Percentiles rank a stretch among this genome's conserved stretches.
Conservation (phyloP, 768 basidiomycete genomes). For the Tylopilus plumbeoviolaceoides region DNA sequence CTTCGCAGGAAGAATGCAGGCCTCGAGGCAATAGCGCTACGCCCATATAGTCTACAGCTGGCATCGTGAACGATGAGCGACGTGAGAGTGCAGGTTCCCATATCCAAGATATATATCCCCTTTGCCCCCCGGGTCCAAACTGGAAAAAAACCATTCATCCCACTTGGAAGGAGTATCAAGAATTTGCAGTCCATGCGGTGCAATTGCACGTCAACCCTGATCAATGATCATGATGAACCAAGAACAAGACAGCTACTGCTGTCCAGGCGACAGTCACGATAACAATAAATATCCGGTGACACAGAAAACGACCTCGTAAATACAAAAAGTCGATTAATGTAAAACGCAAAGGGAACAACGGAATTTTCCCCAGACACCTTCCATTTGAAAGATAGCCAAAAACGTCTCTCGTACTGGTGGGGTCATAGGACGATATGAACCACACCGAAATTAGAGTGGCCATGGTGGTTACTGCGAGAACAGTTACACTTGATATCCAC, state of each 20-base stretch:
- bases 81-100: constrained; percentile 1
- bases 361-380: background rate
- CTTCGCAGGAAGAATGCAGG: background rate
- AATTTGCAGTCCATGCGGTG: no score
- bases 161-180: no score
- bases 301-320: background rate
- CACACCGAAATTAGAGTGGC: background rate
- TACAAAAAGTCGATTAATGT: background rate
- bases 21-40: constrained; percentile 4
- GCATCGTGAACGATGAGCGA: background rate
- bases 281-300: background rate
- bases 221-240: no score
- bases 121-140: background rate
- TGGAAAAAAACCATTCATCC: no score
- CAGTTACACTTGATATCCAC: constrained; percentile 10
- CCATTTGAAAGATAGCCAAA: background rate
- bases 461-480: background rate
- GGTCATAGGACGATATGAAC: background rate
- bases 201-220: no score
- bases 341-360: background rate
- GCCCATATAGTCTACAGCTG: background rate
- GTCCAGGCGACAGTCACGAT: background rate
- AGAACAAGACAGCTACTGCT: background rate
- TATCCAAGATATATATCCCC: background rate
- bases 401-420: background rate